phyloP scores from a whole-genome alignment of 805 yeast genomes.

The Pichia nanzhaoensis region DNA sequence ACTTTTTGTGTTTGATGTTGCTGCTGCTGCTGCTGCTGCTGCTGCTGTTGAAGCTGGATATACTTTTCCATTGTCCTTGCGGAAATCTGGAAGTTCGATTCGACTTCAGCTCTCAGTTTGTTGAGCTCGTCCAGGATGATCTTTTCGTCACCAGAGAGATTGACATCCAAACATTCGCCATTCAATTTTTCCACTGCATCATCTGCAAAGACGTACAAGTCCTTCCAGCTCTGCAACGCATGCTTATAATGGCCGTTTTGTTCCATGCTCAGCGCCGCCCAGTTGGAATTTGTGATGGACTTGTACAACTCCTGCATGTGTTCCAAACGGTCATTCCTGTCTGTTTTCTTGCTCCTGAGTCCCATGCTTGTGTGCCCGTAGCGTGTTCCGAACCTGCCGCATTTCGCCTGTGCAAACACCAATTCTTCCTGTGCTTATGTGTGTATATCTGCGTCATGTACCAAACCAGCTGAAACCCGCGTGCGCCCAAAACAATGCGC shows the following conservation, averaged over 20 bases:
- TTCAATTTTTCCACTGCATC: slow-evolving; percentile 50
- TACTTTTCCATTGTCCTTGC: slow-evolving; percentile 8
- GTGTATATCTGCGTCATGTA: too few species aligned
- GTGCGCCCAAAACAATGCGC: too few species aligned
- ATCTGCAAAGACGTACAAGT: slow-evolving; percentile 55
- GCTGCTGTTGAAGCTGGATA: slow-evolving; percentile 12
- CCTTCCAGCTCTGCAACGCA: slow-evolving; percentile 68
- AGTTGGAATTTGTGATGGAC: slow-evolving; percentile 7
- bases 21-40: slow-evolving; percentile 19
- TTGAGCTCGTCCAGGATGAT: slow-evolving; percentile 33
- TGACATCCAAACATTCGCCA: slow-evolving; percentile 29
- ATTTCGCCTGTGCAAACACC: too few species aligned
- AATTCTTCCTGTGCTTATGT: too few species aligned
- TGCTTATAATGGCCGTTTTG: slow-evolving; percentile 45
- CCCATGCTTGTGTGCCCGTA: neutral
- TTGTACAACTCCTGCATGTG: slow-evolving; percentile 14
- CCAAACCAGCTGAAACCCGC: too few species aligned
- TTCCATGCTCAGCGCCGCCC: slow-evolving; percentile 39
- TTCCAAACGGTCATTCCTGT: slow-evolving; percentile 6
- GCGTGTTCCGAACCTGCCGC: too few species aligned
- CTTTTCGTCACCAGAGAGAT: slow-evolving; percentile 40
- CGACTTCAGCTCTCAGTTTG: slow-evolving; percentile 15
- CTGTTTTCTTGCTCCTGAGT: slow-evolving; percentile 6
- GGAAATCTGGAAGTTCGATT: slow-evolving; percentile 8
- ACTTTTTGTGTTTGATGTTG: slow-evolving; percentile 14